Conservation (phyloP, 1,284 basidiomycete species). For the Rhizoctonia solani region DNA sequence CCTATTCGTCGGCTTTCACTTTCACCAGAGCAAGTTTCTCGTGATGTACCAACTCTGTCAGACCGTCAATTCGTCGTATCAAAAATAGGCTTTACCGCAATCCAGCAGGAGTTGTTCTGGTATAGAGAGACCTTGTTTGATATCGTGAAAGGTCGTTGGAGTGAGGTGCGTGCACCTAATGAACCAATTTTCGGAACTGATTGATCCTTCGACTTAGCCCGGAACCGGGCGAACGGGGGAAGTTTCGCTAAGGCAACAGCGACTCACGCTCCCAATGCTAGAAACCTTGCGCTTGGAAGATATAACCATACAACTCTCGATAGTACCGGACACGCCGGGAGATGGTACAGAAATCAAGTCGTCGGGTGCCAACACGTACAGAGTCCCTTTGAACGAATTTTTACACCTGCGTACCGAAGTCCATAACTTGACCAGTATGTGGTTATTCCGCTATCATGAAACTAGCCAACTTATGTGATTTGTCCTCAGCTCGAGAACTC, state of each 20-base stretch:
- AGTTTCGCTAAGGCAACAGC: slow-evolving; percentile 74
- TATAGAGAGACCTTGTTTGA: slow-evolving; percentile 85
- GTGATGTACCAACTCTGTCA: slow-evolving; percentile 80
- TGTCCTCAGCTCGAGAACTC: slow-evolving; percentile 4
- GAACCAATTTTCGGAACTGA: not conserved
- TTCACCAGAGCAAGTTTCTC: slow-evolving; percentile 58
- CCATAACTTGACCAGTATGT: slow-evolving; percentile 7
- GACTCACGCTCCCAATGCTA: slow-evolving; percentile 75
- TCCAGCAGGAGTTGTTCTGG: slow-evolving; percentile 86
- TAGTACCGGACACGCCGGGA: not conserved
- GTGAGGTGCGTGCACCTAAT: slow-evolving; percentile 62
- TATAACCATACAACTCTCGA: slow-evolving; percentile 14
- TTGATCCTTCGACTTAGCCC: slow-evolving; percentile 53
- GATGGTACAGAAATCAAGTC: not conserved
- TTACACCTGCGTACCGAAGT: slow-evolving; percentile 2
- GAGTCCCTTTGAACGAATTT: slow-evolving; percentile 20
- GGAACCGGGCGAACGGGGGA: slow-evolving; percentile 74
- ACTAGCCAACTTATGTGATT: not conserved
- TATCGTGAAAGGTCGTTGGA: slow-evolving; percentile 72
- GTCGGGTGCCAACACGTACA: slow-evolving; percentile 4
- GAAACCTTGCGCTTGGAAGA: slow-evolving; percentile 54
- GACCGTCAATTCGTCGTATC: slow-evolving; percentile 92
- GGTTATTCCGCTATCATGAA: not conserved
- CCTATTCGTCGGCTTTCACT: slow-evolving; percentile 75
- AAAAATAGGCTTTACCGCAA: slow-evolving; percentile 64